Percentiles rank a stretch among this genome's conserved stretches.
These are phyloP conservation scores for Akanthomyces dipterigenus DNA, from an alignment of 2,329 filamentous ascomycete species.

Conservation along the genomic window DNA sequence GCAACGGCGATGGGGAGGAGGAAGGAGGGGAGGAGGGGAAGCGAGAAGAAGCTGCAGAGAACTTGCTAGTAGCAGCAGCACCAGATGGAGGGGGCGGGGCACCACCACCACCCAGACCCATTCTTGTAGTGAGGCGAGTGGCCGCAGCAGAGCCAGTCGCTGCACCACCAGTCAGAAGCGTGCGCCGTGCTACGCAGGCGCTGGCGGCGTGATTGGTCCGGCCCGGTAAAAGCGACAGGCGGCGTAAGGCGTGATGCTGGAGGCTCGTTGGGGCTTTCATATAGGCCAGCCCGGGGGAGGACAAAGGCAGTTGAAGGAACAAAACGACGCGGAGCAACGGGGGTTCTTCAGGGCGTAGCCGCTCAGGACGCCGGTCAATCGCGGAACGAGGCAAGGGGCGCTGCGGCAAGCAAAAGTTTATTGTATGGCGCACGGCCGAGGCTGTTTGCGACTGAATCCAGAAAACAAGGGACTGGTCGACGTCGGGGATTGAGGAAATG, in stretches of 20 bases:
- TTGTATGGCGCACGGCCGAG: neutral
- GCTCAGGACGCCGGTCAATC: neutral
- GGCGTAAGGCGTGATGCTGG: slow-evolving; percentile 7
- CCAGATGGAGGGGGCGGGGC: slow-evolving; percentile 33
- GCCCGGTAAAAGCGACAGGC: neutral
- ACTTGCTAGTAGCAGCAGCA: slow-evolving; percentile 4
- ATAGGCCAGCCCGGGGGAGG: neutral
- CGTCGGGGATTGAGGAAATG: neutral
- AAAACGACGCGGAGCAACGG: neutral
- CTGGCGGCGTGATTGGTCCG: slow-evolving; percentile 6
- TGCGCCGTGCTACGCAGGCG: neutral
- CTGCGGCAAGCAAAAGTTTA: neutral
- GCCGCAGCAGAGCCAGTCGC: slow-evolving; percentile 3
- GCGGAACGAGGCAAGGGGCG: neutral
- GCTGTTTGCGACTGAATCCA: neutral
- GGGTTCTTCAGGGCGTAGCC: neutral
- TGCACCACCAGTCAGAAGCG: neutral
- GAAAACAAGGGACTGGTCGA: neutral
- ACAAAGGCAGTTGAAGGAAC: neutral
- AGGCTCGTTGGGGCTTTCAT: neutral
- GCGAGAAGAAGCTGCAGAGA: slow-evolving; percentile 17
- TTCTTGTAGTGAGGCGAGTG: slow-evolving; percentile 10
- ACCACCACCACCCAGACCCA: slow-evolving; percentile 19
- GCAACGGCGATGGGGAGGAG: slow-evolving; percentile 39
- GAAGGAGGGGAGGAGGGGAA: slow-evolving; percentile 18